phyloP scores from a whole-genome alignment of 2,329 filamentous ascomycete species.

The Xylariomycetidae sp. region DNA sequence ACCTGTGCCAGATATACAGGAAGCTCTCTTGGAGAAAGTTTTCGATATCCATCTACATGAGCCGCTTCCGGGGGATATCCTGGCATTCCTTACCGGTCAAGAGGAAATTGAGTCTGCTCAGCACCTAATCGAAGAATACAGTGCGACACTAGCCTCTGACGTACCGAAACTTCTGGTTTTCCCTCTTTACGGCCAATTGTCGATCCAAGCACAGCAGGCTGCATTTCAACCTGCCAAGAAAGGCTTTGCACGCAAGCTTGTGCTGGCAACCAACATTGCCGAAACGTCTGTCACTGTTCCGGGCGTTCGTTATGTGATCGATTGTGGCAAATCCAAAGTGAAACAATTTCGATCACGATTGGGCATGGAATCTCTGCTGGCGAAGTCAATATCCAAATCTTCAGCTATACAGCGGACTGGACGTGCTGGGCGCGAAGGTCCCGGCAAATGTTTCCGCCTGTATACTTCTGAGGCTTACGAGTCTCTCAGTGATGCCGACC shows the following conservation, averaged over 20 bases:
- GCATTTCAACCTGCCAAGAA: conserved; percentile 75
- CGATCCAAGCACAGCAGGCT: conserved; percentile 78
- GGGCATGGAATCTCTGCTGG: conserved; percentile 84
- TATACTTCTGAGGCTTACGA: conserved; percentile 79
- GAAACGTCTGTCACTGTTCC: conserved; percentile 96
- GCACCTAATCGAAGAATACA: conserved; percentile 75
- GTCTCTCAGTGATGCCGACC: conserved; percentile 65
- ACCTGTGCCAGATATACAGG: conserved; percentile 76
- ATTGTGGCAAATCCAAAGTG: conserved; percentile 89
- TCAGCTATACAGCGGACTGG: conserved; percentile 89
- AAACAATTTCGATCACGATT: conserved; percentile 84
- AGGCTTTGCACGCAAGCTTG: conserved; percentile 76
- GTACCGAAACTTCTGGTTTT: conserved; percentile 69
- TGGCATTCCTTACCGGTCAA: conserved; percentile 89
- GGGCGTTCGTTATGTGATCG: conserved; percentile 85
- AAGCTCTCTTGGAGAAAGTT: conserved; percentile 74
- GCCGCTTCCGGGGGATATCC: conserved; percentile 86
- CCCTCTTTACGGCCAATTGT: conserved; percentile 85
- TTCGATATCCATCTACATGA: conserved; percentile 85
- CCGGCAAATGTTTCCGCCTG: conserved; percentile 83
- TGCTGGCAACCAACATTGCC: conserved; percentile 95
- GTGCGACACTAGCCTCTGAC: conserved; percentile 65
- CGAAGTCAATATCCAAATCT: conserved; percentile 87
- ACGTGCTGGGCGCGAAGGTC: conserved; percentile 86
- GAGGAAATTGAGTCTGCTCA: conserved; percentile 86